phyloP scores from a whole-genome alignment of 768 basidiomycete species.

The Tulasnella sp. region DNA sequence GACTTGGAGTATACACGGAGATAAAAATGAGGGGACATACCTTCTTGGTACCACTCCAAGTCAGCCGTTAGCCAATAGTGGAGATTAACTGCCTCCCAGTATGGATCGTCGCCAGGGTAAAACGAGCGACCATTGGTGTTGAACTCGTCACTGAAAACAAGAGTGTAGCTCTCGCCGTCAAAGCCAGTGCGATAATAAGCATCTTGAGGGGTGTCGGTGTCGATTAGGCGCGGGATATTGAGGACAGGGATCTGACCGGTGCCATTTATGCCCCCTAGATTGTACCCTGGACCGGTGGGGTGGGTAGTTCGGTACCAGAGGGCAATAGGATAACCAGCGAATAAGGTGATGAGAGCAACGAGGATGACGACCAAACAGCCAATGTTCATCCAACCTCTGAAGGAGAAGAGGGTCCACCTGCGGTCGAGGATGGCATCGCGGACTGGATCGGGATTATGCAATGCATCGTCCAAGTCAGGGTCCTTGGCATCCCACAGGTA shows the following conservation, averaged over 20 bases:
- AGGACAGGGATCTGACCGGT: conserved; percentile 79
- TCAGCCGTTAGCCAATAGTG: conserved; percentile 71
- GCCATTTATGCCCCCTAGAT: conserved; percentile 80
- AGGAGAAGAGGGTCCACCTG: conserved; percentile 61
- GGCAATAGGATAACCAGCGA: conserved; percentile 82
- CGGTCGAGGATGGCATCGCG: conserved; percentile 47
- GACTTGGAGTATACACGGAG: neutral
- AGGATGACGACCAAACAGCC: conserved; percentile 58
- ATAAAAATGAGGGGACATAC: neutral
- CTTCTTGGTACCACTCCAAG: conserved; percentile 63
- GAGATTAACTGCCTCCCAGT: conserved; percentile 75
- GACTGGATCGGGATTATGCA: conserved; percentile 80
- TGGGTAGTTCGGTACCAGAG: conserved; percentile 28
- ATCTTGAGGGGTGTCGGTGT: conserved; percentile 54
- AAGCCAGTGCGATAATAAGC: conserved; percentile 46
- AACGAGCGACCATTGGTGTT: conserved; percentile 58
- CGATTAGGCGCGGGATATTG: conserved; percentile 57
- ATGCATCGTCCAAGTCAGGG: conserved; percentile 76
- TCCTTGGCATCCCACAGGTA: conserved; percentile 63
- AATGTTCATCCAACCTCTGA: conserved; percentile 74
- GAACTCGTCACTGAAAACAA: conserved; percentile 87
- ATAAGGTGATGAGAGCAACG: conserved; percentile 58
- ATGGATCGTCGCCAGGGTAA: conserved; percentile 73
- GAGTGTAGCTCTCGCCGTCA: conserved; percentile 66
- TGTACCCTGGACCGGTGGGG: conserved; percentile 41